Percentiles rank a stretch among this genome's conserved stretches.
These are phyloP conservation scores for Bipolaris zeicola DNA, from an alignment of 2,329 filamentous ascomycete genomes.

Conservation along the genomic window DNA sequence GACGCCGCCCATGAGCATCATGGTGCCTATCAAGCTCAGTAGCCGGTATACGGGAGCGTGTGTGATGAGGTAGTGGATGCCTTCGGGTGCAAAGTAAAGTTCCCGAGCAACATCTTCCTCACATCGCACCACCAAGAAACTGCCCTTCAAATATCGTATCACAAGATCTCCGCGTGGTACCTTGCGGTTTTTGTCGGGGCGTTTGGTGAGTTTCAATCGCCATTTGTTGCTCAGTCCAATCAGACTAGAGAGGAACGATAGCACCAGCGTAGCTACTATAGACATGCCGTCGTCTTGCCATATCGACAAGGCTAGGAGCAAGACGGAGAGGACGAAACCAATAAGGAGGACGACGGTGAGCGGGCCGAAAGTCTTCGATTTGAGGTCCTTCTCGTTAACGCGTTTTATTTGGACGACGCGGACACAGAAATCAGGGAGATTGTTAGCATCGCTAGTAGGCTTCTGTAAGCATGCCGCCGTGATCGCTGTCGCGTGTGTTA, in stretches of 20 bases:
- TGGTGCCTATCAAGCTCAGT: constrained; percentile 56
- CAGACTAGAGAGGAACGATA: constrained; percentile 57
- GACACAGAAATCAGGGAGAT: constrained; percentile 48
- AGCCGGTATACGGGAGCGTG: constrained; percentile 52
- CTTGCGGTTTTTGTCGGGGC: constrained; percentile 32
- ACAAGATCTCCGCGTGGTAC: constrained; percentile 54
- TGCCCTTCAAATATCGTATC: constrained; percentile 58
- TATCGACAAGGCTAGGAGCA: constrained; percentile 54
- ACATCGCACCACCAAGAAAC: constrained; percentile 57
- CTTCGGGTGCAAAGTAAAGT: constrained; percentile 59
- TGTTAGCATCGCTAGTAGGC: constrained; percentile 39
- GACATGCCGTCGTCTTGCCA: constrained; percentile 57
- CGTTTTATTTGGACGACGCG: constrained; percentile 50
- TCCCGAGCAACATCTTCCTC: constrained; percentile 57
- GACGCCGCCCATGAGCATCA: constrained; percentile 60
- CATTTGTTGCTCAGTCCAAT: constrained; percentile 59
- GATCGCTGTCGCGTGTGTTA: neutral
- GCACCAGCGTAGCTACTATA: constrained; percentile 53
- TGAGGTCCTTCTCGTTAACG: constrained; percentile 41
- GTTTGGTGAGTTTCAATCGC: constrained; percentile 51
- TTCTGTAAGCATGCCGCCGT: constrained; percentile 3
- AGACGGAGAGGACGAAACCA: constrained; percentile 51
- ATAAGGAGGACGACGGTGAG: constrained; percentile 54
- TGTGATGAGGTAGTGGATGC: constrained; percentile 54
- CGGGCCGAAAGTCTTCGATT: constrained; percentile 54